These are phyloP conservation scores for Alloteropsis angusta DNA, from an alignment of 202 grass and related monocot species.

Conservation along the genomic window DNA sequence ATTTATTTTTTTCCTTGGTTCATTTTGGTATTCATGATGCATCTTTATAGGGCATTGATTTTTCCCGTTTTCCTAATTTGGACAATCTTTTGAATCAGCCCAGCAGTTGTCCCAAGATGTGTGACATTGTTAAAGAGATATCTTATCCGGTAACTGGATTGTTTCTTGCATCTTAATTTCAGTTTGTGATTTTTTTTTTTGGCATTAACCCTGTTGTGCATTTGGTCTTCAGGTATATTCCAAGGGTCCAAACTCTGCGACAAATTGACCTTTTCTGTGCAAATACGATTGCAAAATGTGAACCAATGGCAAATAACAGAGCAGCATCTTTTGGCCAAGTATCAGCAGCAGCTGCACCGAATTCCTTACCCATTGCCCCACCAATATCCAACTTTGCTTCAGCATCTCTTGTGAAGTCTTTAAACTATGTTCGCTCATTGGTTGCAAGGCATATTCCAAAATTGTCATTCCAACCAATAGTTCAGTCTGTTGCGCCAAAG, in stretches of 20 bases:
- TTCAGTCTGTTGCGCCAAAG: constrained; percentile 37
- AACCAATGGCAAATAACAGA: constrained; percentile 50
- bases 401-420: constrained; percentile 82
- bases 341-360: constrained; percentile 42
- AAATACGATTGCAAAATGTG: constrained; percentile 78
- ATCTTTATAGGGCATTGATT: not conserved
- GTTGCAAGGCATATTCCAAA: constrained; percentile 88
- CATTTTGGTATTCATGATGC: not conserved
- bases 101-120: constrained; percentile 93
- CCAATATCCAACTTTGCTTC: constrained; percentile 63
- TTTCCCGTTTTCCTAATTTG: constrained; percentile 31
- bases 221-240: constrained; percentile 58
- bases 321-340: constrained; percentile 33
- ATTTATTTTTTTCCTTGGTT: not conserved
- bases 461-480: constrained; percentile 73
- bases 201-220: not conserved
- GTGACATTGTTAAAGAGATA: constrained; percentile 83
- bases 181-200: constrained; percentile 6
- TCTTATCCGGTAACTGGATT: constrained; percentile 65
- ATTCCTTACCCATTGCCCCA: constrained; percentile 35
- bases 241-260: constrained; percentile 73
- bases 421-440: constrained; percentile 88
- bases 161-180: not conserved
- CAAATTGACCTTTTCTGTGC: constrained; percentile 94
- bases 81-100: constrained; percentile 64